Base-by-base conservation (phyloP, 2,329 filamentous ascomycete species). In the Huntiella moniliformis region DNA sequence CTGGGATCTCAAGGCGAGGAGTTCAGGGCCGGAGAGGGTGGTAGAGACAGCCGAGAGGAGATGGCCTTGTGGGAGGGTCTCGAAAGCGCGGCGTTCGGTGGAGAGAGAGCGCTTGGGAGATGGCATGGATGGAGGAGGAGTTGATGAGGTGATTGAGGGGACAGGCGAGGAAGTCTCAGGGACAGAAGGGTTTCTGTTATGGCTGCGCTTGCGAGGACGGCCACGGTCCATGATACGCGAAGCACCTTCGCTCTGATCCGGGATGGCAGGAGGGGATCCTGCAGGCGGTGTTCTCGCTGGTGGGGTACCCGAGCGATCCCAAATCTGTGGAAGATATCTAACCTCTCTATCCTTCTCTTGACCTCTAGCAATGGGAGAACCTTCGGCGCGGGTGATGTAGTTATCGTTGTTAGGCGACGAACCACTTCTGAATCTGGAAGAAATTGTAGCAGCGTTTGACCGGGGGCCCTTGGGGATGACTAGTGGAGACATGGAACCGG, bases 211-310 rank as follows among this genome's bases (percentile, higher is more conserved):
- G 48, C 68, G 67, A 1, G 74, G 70, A n/a, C 74, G 66, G 4
- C 74, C 74, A 38, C 74, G 64, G 49, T 79, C 73, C 67, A 74
- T 73, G 39, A 75, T 71, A 49, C 68, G 68, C 46, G 78, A 74
- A 1, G 74, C 78, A 42, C 67, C 66, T 15, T 67, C 66, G 42
- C 73, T 63, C 44, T 65, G 64, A 53, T 77, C 34, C n/a, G 41
- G 35, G 33, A 22, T 22, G 37, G 39, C 11, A 4, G 46, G 46
- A 31, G 45, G 42, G 28, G 33, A 42, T 13, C 39, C 22, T 1
- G 22, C 22, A 15, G 45, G 45, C 15, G 45, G 45, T n/a, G 18
- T 38, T 15, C 34, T 31, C 15, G 46, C 32, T 33, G 43, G 31
- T 18, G 47, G 42, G 11, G 33, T 45, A 18, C 38, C 13, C 7